Evolutionary conservation across 2,329 filamentous ascomycete genomes (phyloP), one percentile per base, ranked within the genome.

Genomic region (Fusarium solani-melongenae): DNA sequence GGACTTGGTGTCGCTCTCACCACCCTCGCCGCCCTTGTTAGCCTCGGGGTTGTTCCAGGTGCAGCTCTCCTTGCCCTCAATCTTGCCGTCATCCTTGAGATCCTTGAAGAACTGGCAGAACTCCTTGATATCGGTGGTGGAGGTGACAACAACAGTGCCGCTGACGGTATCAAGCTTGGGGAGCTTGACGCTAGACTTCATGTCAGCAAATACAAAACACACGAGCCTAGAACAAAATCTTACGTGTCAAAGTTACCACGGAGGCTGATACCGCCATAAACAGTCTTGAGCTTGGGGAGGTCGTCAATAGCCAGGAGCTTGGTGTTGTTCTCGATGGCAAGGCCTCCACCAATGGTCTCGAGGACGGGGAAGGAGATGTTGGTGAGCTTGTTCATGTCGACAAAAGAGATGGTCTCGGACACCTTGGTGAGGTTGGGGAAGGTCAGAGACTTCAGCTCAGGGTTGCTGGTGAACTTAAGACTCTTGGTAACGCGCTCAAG

Each of bases 251-350:
- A 97, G 86, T 91, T 93, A 79, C 96, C 96, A 78, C 92, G 91
- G 82, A 98, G 90, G 82, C 94, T 92, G 80, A 98, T 88, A 78
- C 94, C 94, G 85, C 95, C 96, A 73, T 87, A 89, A 67, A 98
- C 90, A 64, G 86, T 89, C 80, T 89, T 81, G 31, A 99, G 89
- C 73, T 86, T 81, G 70, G 89, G 88, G 84, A 98, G 93, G 36
- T 90, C 90, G 73, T 89, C 83, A 65, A 98, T 87, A 69, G 85
- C 81, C 65, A 84, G 77, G 36, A 98, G 89, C 64, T 87, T 86
- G 70, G 94, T 94, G 92, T 98, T 98, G 90, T 98, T 97, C 84
- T 93, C 92, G 80, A 99, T 90, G 77, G 93, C 91, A 82, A 97
- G 90, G 82, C 93, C 94, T 85, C 94, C 95, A 76, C 89, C 90